Evolutionary conservation across 2,329 filamentous ascomycete genomes (phyloP), one percentile per base, ranked within the genome.

Genomic region (Trichoderma simmonsii): DNA sequence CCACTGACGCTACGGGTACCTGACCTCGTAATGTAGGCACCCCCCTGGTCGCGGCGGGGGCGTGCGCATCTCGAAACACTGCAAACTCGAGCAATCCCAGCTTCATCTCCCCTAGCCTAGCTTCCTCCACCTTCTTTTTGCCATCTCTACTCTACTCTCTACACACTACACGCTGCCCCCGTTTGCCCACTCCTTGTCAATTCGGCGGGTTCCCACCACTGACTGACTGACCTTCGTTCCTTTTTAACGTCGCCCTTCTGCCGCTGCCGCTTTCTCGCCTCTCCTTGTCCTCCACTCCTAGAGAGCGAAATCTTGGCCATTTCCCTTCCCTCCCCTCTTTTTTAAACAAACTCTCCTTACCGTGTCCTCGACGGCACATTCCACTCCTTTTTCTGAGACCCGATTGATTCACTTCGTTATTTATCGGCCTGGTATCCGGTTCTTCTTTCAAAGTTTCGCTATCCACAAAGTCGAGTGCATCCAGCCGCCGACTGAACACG

Each of bases 311-410:
- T 60, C 70, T 65, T 63, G 71, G 70, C 71, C 54, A 26, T 48
- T 57, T 34, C 54, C 26, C 56, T 70, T 61, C 56, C 24, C 48
- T 28, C 70, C 51, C 63, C 70, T 63, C 60, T 60, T 71, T 69
- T 26, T 30, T 43, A 18, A 43, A 43, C 9, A 15, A 32, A 73
- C 60, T n/a, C 70, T 66, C 71, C 70, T 67, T 72, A 48, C 77
- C 77, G 77, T 79, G 78, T 79, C 74, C 76, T 75, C 71, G 74
- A 75, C 77, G 79, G 76, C 74, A 77, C 78, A 77, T 77, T 79
- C 77, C 78, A 79, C 75, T 79, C 78, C 76, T 79, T 74, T 32
- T 57, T 71, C 39, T 51, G 39, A 68, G 36, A 48, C 66, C 66
- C 48, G 36, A 39, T 54, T 63, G 70, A 54, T 67, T 63, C 63